Evolutionary conservation across 2,329 filamentous ascomycete species (phyloP).

Genomic region (Parastagonospora nodorum): DNA sequence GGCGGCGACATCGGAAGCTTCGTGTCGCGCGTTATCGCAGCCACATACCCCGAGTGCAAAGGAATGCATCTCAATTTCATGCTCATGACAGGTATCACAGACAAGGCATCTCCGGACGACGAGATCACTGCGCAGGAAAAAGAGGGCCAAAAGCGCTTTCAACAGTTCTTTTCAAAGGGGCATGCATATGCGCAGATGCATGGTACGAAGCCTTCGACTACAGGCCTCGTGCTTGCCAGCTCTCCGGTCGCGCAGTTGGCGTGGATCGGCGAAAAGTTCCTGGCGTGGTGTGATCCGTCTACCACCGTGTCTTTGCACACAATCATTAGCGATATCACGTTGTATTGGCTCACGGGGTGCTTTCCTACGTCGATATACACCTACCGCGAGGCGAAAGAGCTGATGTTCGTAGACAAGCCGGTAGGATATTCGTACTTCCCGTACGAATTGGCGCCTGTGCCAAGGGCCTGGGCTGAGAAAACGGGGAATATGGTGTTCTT

Average conservation of each 20-base stretch:
- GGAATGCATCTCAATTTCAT: constrained; percentile 45
- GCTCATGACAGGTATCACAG: constrained; percentile 22
- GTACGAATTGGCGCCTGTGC: constrained; percentile 48
- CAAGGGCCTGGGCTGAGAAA: constrained; percentile 47
- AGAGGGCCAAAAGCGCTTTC: constrained; percentile 42
- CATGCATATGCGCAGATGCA: constrained; percentile 60
- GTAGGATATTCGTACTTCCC: constrained; percentile 53
- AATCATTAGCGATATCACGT: constrained; percentile 56
- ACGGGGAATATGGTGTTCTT: constrained; percentile 47
- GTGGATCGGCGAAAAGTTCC: constrained; percentile 64
- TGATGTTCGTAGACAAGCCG: constrained; percentile 47
- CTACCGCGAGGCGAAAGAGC: constrained; percentile 48
- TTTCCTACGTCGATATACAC: constrained; percentile 56
- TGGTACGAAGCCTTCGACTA: constrained; percentile 60
- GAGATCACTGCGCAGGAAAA: constrained; percentile 43
- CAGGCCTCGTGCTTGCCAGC: constrained; percentile 59
- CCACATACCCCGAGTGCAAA: constrained; percentile 54
- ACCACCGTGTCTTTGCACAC: constrained; percentile 43
- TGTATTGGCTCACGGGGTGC: constrained; percentile 63
- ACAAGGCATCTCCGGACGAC: constrained; percentile 21
- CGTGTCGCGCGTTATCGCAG: constrained; percentile 51
- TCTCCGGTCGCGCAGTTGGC: constrained; percentile 62
- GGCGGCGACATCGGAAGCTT: constrained; percentile 62
- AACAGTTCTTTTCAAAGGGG: constrained; percentile 50
- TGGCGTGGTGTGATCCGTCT: constrained; percentile 57